A percentile compares a stretch with the other conserved stretches of the same genome.
phyloP scores from a whole-genome alignment of 164 flowering plant genomes.

The Magnolia officinalis region DNA sequence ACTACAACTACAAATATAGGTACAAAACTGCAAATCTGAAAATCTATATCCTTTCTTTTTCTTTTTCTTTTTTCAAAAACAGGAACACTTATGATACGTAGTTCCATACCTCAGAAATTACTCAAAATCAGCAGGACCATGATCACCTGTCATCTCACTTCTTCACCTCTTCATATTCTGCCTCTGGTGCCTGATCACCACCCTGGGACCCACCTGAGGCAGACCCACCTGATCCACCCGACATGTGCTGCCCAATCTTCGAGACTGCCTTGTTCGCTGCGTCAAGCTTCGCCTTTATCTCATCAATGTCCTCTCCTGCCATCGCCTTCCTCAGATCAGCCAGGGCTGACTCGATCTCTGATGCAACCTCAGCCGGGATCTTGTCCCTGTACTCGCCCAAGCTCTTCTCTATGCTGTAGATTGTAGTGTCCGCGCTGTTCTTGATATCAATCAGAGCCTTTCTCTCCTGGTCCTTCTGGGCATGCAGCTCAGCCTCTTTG shows the following conservation, averaged over 20 bases:
- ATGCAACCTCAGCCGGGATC: conserved; percentile 10
- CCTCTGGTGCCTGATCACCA: conserved; percentile 19
- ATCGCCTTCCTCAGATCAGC: conserved; percentile 10
- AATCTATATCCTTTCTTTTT: too few relatives aligned
- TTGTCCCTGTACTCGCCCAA: conserved; percentile 13
- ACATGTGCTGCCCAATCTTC: conserved; percentile 23
- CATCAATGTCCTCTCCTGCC: conserved; percentile 10
- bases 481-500: conserved; percentile 16
- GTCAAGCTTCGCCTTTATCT: conserved; percentile 12
- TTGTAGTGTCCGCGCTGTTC: conserved; percentile 14
- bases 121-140: neutral
- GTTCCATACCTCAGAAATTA: too few relatives aligned
- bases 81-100: too few relatives aligned
- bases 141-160: conserved; percentile 4
- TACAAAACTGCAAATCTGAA: too few relatives aligned
- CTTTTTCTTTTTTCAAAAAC: too few relatives aligned
- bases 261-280: conserved; percentile 21
- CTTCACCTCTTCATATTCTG: conserved; percentile 19
- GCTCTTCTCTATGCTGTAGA: conserved; percentile 16
- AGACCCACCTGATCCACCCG: conserved; percentile 6
- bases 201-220: conserved; percentile 10
- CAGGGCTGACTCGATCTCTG: conserved; percentile 9
- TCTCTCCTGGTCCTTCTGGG: conserved; percentile 20
- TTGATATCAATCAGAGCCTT: conserved; percentile 10
- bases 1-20: too few relatives aligned